A percentile compares a stretch with the other conserved stretches of the same genome.
These are phyloP conservation scores for Ascoidea rubescens DNA, from an alignment of 805 yeast genomes.

Conservation along the genomic window DNA sequence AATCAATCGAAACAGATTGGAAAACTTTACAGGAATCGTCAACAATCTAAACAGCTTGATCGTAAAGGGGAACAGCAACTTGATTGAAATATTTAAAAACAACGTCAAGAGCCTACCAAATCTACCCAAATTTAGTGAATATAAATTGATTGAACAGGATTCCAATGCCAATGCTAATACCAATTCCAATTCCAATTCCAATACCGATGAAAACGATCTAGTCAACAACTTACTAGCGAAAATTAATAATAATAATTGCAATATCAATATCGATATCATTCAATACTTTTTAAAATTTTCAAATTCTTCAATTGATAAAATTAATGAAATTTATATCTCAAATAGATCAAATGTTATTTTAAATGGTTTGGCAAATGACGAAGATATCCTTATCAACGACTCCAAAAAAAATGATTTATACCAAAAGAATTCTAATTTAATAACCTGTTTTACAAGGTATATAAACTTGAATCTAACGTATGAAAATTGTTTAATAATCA, in stretches of 20 bases:
- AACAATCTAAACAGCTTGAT: slow-evolving; percentile 44
- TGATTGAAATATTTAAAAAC: no score
- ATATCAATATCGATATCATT: slow-evolving; percentile 33
- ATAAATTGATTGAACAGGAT: no score
- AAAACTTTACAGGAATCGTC: slow-evolving; percentile 53
- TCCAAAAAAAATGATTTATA: slow-evolving; percentile 29
- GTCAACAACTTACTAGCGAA: slow-evolving; percentile 40
- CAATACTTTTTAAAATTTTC: slow-evolving; percentile 19
- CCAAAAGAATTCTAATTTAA: slow-evolving; percentile 48
- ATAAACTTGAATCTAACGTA: slow-evolving; percentile 32
- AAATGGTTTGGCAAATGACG: slow-evolving; percentile 10
- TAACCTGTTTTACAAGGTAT: slow-evolving; percentile 38
- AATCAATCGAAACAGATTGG: slow-evolving; percentile 16
- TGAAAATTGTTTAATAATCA: slow-evolving; percentile 33
- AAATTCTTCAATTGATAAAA: slow-evolving; percentile 5
- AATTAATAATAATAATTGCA: slow-evolving; percentile 41
- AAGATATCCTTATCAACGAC: slow-evolving; percentile 5
- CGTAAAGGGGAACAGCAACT: slow-evolving; percentile 37
- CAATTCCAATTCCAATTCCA: slow-evolving; percentile 30
- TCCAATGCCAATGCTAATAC: no score
- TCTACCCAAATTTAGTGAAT: no score
- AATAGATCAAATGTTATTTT: slow-evolving; percentile 15
- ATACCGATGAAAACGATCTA: slow-evolving; percentile 32
- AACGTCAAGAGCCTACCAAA: no score
- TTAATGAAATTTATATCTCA: slow-evolving; percentile 4